Base-by-base conservation (phyloP, 768 basidiomycete genomes). In the Rhizopogon vulgaris region DNA sequence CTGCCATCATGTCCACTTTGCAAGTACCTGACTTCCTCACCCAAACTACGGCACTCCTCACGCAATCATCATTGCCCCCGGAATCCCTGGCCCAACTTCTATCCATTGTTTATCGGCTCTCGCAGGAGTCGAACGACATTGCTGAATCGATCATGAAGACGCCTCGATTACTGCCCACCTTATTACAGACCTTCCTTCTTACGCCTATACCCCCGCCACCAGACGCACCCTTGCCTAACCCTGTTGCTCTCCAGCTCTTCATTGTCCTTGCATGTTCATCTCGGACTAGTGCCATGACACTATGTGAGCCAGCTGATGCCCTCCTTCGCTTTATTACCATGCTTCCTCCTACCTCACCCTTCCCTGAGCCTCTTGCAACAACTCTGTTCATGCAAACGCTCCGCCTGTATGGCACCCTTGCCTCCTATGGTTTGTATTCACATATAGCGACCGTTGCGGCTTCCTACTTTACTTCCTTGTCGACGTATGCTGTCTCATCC, bases 381-480 rank as follows among this genome's bases (percentile, higher is more conserved):
- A 61, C 66, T 2, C 76, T 92, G 15, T 73, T 87, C 14, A 67
- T 68, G 1, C 69, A 69, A 28, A 87, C 85, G 0, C 69, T 98
- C 22, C 71, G 68, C 4, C 70, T 93, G 12, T 93, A 90, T 67
- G 62, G 73, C 0, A 61, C 70, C 2, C 74, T 96, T 8, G 90
- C 82, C 0, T 72, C 77, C 2, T 98, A 95, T 57, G 94, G 94
- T 1, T 63, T 95, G 1, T 85, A 85, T 57, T 69, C 89, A 0
- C 78, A 83, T 51, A 74, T 86, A 36, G 83, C 87, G 11, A 63
- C 82, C 7, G 82, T 79, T 3, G 85, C 86, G 0, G 60, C 71
- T 25, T 76, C 78, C 36, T 74, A 80, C n/a, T 74, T 90, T 43
- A 60, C 72, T 11, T 65, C 70, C 2, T 70, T 93, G 1, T 73